phyloP scores from a whole-genome alignment of 1,284 basidiomycete species.

The Ganoderma sinense region DNA sequence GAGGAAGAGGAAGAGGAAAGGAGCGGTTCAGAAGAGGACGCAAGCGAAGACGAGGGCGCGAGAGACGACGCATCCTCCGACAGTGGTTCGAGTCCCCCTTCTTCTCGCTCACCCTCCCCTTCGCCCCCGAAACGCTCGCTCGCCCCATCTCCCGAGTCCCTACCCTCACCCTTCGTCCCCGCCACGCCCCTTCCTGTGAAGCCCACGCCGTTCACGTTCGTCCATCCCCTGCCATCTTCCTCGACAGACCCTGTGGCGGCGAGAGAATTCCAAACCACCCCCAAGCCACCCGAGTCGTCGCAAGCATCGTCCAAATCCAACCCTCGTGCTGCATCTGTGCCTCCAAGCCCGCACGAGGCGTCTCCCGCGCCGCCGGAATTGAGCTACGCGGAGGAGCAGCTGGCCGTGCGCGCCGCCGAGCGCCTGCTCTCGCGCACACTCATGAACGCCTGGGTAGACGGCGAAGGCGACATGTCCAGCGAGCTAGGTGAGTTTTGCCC shows the following conservation, averaged over 20 bases:
- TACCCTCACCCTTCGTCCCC: conserved; percentile 14
- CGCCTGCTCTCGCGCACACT: conserved; percentile 68
- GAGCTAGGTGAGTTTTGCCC: conserved; percentile 61
- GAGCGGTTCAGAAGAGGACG: conserved; percentile 32
- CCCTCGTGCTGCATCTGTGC: neutral
- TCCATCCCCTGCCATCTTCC: conserved; percentile 1
- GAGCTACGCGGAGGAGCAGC: conserved; percentile 54
- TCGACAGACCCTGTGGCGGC: neutral
- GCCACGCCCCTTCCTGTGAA: conserved; percentile 12
- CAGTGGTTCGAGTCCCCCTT: conserved; percentile 32
- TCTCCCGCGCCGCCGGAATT: conserved; percentile 28
- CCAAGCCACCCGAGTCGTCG: neutral
- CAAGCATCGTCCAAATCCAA: conserved; percentile 15
- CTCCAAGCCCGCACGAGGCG: conserved; percentile 5
- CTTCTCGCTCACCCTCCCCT: conserved; percentile 35
- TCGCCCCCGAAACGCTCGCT: conserved; percentile 25
- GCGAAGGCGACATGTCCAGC: conserved; percentile 60
- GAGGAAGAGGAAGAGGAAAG: conserved; percentile 32
- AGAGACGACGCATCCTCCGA: conserved; percentile 28
- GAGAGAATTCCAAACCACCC: neutral
- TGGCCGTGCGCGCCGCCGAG: conserved; percentile 59
- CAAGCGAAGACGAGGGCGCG: conserved; percentile 24
- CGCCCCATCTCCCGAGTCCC: conserved; percentile 24
- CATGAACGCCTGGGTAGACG: conserved; percentile 61
- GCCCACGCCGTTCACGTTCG: neutral